phyloP scores from a whole-genome alignment of 2,329 filamentous ascomycete genomes.

The Colletotrichum falcatum region DNA sequence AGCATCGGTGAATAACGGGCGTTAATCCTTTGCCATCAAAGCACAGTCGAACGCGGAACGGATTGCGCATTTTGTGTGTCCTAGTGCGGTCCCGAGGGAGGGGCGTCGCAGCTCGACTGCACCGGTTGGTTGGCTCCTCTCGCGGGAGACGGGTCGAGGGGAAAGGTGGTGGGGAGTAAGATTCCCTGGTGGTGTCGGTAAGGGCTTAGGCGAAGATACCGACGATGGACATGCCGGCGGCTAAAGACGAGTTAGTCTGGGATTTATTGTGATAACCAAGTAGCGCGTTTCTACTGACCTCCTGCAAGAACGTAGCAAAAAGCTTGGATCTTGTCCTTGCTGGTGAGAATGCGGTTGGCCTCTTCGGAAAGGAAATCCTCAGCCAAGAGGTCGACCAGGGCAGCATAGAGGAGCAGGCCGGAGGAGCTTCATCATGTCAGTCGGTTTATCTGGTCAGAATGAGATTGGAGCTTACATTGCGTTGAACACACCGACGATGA shows the following conservation, averaged over 20 bases:
- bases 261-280: neutral
- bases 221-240: constrained; percentile 60
- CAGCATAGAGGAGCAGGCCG: constrained; percentile 71
- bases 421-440: constrained; percentile 59
- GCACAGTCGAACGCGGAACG: constrained; percentile 11
- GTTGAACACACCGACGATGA: constrained; percentile 74
- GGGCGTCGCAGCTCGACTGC: neutral
- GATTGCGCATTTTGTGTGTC: neutral
- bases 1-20: constrained; percentile 20
- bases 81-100: neutral
- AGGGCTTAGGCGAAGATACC: constrained; percentile 57
- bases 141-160: constrained; percentile 10
- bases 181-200: constrained; percentile 7
- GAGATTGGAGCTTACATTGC: constrained; percentile 62
- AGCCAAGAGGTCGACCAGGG: constrained; percentile 72
- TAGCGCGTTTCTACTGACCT: constrained; percentile 53
- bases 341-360: constrained; percentile 60
- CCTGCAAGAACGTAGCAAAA: constrained; percentile 64
- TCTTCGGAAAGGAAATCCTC: constrained; percentile 75
- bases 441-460: too few species aligned
- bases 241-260: constrained; percentile 44
- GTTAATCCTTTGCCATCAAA: constrained; percentile 34
- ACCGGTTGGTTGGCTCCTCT: neutral
- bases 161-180: neutral
- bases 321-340: constrained; percentile 64